phyloP scores from a whole-genome alignment of 164 flowering plant species.

The Magnolia kwangsiensis region DNA sequence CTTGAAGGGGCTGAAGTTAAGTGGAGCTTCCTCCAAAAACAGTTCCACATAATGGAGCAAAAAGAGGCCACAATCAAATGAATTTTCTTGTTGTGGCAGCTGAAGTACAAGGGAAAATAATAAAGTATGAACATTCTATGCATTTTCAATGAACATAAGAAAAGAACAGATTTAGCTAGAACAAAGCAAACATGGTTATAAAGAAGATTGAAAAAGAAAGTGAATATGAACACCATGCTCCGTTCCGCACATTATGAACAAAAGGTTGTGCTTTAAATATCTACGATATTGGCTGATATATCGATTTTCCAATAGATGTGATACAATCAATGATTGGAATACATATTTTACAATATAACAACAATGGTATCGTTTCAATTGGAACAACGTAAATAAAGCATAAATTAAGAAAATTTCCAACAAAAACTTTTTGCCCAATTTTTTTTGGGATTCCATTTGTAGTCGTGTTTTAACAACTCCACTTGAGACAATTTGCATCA shows the following conservation, averaged over 20 bases:
- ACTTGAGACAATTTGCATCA: too few species aligned
- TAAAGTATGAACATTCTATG: neutral
- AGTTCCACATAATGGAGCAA: slow-evolving; percentile 88
- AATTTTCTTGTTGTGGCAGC: slow-evolving; percentile 96
- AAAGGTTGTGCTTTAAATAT: neutral
- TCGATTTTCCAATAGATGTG: neutral
- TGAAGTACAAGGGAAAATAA: slow-evolving; percentile 24
- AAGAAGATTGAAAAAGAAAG: too few species aligned
- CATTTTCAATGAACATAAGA: neutral
- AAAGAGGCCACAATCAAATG: slow-evolving; percentile 92
- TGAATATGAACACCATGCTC: neutral
- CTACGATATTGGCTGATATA: neutral
- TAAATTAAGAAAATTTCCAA: too few species aligned
- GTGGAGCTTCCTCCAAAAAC: slow-evolving; percentile 73
- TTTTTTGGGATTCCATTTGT: too few species aligned
- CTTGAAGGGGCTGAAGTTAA: slow-evolving; percentile 65
- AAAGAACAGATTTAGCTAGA: neutral
- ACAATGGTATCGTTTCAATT: too few species aligned
- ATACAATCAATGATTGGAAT: too few species aligned
- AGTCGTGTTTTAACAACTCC: too few species aligned
- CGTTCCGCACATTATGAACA: neutral
- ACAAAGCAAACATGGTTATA: neutral
- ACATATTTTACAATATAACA: too few species aligned
- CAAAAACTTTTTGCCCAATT: too few species aligned
- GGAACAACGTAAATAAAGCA: too few species aligned